Conservation (phyloP, 768 basidiomycete genomes). For the Rubroboletus satanas region DNA sequence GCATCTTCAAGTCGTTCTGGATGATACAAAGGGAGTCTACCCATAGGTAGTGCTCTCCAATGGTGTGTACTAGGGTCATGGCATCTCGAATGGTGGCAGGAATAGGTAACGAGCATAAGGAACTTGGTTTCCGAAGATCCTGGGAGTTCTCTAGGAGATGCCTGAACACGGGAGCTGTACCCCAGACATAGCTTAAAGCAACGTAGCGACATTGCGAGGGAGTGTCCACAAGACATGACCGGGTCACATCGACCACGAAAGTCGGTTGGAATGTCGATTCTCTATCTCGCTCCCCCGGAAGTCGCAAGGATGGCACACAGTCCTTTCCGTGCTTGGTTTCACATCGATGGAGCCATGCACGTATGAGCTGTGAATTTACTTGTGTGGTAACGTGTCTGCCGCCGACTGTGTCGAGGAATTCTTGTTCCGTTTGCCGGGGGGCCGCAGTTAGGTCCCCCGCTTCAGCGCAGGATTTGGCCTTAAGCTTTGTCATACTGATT, state of each 20-base stretch:
- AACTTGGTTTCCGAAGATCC: conserved; percentile 1
- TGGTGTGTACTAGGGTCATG: conserved; percentile 14
- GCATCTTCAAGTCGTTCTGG: conserved; percentile 17
- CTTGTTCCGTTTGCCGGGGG: background rate
- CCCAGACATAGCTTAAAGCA: conserved; percentile 25
- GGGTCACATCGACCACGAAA: conserved; percentile 15
- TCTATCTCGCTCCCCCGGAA: background rate
- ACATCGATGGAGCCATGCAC: conserved; percentile 12
- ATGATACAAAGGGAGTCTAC: conserved; percentile 25
- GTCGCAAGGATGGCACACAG: conserved; percentile 3
- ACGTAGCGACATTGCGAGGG: conserved; percentile 22
- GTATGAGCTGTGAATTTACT: conserved; percentile 7
- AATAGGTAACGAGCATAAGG: conserved; percentile 4
- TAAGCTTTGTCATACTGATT: too few species aligned
- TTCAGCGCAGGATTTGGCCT: background rate
- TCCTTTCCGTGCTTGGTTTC: conserved; percentile 9
- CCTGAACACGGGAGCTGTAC: conserved; percentile 4
- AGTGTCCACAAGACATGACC: conserved; percentile 16
- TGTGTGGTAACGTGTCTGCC: conserved; percentile 7
- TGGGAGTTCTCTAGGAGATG: conserved; percentile 7
- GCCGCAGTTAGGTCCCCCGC: background rate
- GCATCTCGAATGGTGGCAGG: conserved; percentile 25
- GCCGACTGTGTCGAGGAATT: conserved; percentile 1
- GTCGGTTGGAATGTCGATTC: background rate
- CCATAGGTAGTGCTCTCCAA: conserved; percentile 26